Conservation (phyloP, 805 yeast genomes). For the Cyberlindnera nakhonratchasimensis region DNA sequence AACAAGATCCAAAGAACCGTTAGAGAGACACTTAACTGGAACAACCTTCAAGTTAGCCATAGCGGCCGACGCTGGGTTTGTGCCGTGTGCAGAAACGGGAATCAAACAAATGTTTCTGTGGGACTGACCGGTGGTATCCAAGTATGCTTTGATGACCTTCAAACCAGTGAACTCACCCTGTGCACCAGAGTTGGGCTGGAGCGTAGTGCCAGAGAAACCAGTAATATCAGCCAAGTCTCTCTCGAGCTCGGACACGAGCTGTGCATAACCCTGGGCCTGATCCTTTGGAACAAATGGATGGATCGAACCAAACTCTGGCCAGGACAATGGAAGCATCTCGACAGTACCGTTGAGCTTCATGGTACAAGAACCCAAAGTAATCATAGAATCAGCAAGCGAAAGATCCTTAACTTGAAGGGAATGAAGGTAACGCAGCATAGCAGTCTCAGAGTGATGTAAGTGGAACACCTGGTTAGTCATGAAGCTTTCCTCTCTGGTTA, state of each 20-base stretch:
- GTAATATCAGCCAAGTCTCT: conserved; percentile 86
- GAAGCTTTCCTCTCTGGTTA: conserved; percentile 54
- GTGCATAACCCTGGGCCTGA: conserved; percentile 86
- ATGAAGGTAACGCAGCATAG: conserved; percentile 88
- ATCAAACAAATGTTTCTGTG: conserved; percentile 85
- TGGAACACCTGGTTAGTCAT: conserved; percentile 78
- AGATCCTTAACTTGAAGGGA: conserved; percentile 82
- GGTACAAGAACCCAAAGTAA: conserved; percentile 95
- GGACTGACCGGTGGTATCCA: conserved; percentile 64
- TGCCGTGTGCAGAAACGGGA: conserved; percentile 97
- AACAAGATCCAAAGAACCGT: conserved; percentile 81
- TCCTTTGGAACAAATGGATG: conserved; percentile 92
- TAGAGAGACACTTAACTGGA: conserved; percentile 77
- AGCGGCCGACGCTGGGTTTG: conserved; percentile 97
- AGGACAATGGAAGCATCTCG: conserved; percentile 89
- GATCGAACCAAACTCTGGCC: conserved; percentile 85
- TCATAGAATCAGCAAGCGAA: conserved; percentile 94
- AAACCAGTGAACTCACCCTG: conserved; percentile 97
- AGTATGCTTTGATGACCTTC: conserved; percentile 76
- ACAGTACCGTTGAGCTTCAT: conserved; percentile 96
- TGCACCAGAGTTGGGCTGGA: conserved; percentile 98
- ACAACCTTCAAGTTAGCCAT: conserved; percentile 96
- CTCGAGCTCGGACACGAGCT: conserved; percentile 73
- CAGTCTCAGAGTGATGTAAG: conserved; percentile 88
- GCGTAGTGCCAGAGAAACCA: conserved; percentile 85